Conservation (phyloP, 2,329 filamentous ascomycete species). For the Talaromyces sp. region DNA sequence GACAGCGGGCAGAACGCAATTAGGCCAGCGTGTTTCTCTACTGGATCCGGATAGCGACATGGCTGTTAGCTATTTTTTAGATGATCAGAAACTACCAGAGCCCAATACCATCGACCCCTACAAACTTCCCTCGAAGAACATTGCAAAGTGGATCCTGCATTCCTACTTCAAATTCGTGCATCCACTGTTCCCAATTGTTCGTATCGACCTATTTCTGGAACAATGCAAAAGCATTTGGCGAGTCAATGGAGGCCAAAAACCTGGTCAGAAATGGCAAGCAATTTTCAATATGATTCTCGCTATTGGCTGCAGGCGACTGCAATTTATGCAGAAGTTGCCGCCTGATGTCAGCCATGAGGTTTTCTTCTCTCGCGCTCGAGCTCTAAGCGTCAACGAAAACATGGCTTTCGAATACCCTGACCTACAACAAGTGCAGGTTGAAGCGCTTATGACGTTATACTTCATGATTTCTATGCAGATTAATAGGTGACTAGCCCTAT, state of each 20-base stretch:
- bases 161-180: slow-evolving; percentile 41
- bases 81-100: slow-evolving; percentile 31
- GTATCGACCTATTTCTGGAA: slow-evolving; percentile 33
- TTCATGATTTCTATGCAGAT: slow-evolving; percentile 40
- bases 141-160: slow-evolving; percentile 39
- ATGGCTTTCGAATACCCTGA: slow-evolving; percentile 41
- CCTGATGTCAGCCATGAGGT: slow-evolving; percentile 36
- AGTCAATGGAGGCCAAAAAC: slow-evolving; percentile 20
- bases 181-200: slow-evolving; percentile 39
- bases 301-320: slow-evolving; percentile 40
- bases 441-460: slow-evolving; percentile 40
- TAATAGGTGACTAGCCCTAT: slow-evolving; percentile 34
- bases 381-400: slow-evolving; percentile 34
- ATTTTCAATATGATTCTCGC: slow-evolving; percentile 49
- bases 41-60: slow-evolving; percentile 19
- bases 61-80: slow-evolving; percentile 38
- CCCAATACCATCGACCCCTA: slow-evolving; percentile 35
- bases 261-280: slow-evolving; percentile 38
- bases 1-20: neutral
- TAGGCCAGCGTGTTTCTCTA: neutral
- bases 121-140: slow-evolving; percentile 34
- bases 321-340: slow-evolving; percentile 28
- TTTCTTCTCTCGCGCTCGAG: slow-evolving; percentile 41
- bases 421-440: slow-evolving; percentile 44
- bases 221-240: slow-evolving; percentile 37